These are phyloP conservation scores for Corylus heterophylla DNA, from an alignment of 306 rosid genomes.

Conservation along the genomic window DNA sequence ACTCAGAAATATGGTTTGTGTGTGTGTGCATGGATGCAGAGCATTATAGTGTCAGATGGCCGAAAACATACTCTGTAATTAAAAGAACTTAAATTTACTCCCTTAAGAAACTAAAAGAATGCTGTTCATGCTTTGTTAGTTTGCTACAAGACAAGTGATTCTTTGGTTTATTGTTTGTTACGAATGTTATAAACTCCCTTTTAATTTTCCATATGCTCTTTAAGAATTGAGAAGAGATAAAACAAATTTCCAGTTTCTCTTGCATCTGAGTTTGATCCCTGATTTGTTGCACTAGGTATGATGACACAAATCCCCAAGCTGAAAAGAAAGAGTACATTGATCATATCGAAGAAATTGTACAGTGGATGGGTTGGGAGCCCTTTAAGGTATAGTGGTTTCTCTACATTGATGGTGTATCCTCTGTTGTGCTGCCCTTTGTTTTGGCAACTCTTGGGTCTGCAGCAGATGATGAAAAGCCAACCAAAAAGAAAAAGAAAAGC, in stretches of 20 bases:
- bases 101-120: background rate
- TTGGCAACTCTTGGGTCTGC: slow-evolving; percentile 38
- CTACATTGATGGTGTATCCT: slow-evolving; percentile 1
- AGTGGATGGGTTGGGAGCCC: slow-evolving; percentile 99
- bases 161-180: background rate
- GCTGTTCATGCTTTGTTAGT: background rate
- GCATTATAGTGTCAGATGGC: background rate
- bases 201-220: background rate
- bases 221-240: background rate
- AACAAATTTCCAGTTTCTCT: background rate
- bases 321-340: slow-evolving; percentile 96
- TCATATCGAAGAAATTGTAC: slow-evolving; percentile 91
- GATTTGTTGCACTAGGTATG: slow-evolving; percentile 58
- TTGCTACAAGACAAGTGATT: background rate
- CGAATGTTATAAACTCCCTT: background rate
- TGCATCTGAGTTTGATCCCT: slow-evolving; percentile 12
- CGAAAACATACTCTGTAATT: background rate
- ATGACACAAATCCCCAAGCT: slow-evolving; percentile 96
- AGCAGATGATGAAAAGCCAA: slow-evolving; percentile 80
- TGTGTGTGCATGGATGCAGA: background rate
- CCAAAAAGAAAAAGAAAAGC: slow-evolving; percentile 87
- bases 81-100: background rate
- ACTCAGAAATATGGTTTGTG: background rate
- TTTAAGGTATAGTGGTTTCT: slow-evolving; percentile 54
- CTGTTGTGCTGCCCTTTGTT: background rate